phyloP scores from a whole-genome alignment of 2,329 filamentous ascomycete species.

The Sporothrix luriei region DNA sequence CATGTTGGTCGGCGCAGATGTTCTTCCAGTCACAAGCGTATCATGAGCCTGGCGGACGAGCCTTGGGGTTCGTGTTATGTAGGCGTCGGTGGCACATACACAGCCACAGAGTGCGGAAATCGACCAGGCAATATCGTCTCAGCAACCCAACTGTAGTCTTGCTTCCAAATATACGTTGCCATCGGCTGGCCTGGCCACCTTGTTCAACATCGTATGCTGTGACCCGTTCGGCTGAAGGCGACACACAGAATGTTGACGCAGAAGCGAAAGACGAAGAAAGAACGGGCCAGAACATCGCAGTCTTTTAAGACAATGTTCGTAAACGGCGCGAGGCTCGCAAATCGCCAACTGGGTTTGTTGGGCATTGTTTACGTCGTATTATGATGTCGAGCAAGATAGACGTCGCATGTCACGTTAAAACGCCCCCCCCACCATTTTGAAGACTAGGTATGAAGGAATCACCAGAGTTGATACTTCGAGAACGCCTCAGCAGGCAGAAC shows the following conservation, averaged over 20 bases:
- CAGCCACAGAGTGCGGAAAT: background rate
- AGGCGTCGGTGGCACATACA: background rate
- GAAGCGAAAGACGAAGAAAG: background rate
- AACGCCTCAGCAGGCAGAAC: background rate
- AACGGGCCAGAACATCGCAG: background rate
- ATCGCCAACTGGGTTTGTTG: background rate
- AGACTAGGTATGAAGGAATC: background rate
- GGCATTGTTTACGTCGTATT: conserved; percentile 11
- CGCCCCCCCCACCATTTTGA: too few species aligned
- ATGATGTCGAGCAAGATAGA: background rate
- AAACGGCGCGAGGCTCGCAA: background rate
- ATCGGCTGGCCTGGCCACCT: conserved; percentile 15
- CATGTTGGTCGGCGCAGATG: background rate
- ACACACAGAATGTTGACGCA: conserved; percentile 2
- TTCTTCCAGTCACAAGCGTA: background rate
- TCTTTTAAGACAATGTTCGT: background rate
- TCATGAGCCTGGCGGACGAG: background rate
- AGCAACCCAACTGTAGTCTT: background rate
- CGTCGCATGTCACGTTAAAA: background rate
- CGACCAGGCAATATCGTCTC: background rate
- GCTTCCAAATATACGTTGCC: background rate
- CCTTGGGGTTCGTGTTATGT: background rate
- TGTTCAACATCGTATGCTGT: conserved; percentile 1
- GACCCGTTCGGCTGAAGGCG: conserved; percentile 22
- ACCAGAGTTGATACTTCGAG: background rate